These are phyloP conservation scores for Pharnaceum exiguum DNA, from an alignment of 148 eudicot genomes.

Conservation along the genomic window DNA sequence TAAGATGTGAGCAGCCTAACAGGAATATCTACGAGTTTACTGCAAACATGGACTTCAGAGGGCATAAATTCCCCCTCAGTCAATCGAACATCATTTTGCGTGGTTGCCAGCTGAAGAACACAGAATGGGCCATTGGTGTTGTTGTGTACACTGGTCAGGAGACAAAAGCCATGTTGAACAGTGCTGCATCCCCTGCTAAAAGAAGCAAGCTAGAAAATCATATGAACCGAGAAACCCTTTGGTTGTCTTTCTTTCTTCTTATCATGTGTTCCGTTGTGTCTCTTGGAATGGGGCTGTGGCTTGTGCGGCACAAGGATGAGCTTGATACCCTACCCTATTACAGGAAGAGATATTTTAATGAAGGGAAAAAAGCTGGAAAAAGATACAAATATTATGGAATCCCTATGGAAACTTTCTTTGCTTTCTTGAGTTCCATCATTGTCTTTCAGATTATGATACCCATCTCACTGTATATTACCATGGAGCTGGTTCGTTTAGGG, in stretches of 20 bases:
- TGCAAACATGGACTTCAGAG: slow-evolving; percentile 81
- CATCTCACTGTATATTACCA: slow-evolving; percentile 82
- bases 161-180: slow-evolving; percentile 95
- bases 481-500: slow-evolving; percentile 95
- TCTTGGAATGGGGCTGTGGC: slow-evolving; percentile 88
- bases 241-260: slow-evolving; percentile 84
- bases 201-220: slow-evolving; percentile 83
- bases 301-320: slow-evolving; percentile 50
- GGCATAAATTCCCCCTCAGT: slow-evolving; percentile 63
- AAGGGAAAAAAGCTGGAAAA: slow-evolving; percentile 41
- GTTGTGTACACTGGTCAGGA: slow-evolving; percentile 98
- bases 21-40: slow-evolving; percentile 93
- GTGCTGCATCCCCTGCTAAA: slow-evolving; percentile 83
- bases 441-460: slow-evolving; percentile 99
- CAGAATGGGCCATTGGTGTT: slow-evolving; percentile 87
- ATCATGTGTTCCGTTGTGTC: slow-evolving; percentile 85
- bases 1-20: slow-evolving; percentile 92
- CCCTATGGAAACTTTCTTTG: slow-evolving; percentile 82
- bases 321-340: slow-evolving; percentile 88
- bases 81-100: slow-evolving; percentile 93
- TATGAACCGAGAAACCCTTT: slow-evolving; percentile 90
- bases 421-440: slow-evolving; percentile 87
- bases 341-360: slow-evolving; percentile 55
- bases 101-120: slow-evolving; percentile 95
- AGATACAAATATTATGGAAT: slow-evolving; percentile 74